Conservation (phyloP, 176 grass and related monocot species). For the Oryza coarctata region DNA sequence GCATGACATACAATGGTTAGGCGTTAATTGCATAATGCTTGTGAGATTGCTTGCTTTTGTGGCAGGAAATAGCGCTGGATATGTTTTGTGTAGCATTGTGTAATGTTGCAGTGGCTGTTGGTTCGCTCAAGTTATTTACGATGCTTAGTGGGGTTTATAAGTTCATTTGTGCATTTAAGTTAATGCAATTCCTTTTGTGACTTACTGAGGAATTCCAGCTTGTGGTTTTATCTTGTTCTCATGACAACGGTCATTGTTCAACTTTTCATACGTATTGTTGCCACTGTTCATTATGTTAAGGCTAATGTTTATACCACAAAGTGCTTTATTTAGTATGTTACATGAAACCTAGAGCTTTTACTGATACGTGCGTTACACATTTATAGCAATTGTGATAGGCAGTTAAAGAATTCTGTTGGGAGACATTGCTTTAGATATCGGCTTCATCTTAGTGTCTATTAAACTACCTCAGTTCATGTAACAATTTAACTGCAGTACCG, state of each 20-base stretch:
- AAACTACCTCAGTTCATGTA: background rate
- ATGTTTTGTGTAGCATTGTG: background rate
- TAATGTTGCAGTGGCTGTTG: background rate
- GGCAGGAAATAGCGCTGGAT: background rate
- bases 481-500: background rate
- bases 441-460: background rate
- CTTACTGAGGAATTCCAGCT: background rate
- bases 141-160: background rate
- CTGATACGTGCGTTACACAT: background rate
- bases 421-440: conserved; percentile 12
- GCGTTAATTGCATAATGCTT: background rate
- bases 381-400: background rate
- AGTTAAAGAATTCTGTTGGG: background rate
- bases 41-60: background rate
- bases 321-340: background rate
- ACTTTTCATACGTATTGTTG: background rate
- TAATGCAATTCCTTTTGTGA: background rate
- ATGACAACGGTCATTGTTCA: background rate
- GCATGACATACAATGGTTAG: background rate
- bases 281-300: background rate
- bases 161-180: background rate
- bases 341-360: background rate
- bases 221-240: background rate
- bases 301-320: background rate
- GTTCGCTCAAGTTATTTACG: background rate